Evolutionary conservation across 225 moss, liverwort and hornwort genomes (phyloP).

Genomic region (Physcomitrium patens): DNA sequence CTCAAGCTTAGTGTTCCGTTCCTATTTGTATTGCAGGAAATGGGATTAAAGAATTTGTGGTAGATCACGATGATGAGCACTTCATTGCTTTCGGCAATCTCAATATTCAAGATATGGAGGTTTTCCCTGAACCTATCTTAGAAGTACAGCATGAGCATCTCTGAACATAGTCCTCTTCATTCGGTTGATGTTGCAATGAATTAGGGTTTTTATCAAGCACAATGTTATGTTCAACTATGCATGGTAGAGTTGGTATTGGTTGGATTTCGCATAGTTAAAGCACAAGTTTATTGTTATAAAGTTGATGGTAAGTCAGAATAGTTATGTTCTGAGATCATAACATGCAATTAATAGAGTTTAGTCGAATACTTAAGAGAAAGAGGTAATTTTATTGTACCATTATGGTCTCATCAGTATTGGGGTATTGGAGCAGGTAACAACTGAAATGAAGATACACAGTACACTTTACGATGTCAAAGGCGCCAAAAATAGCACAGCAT

Average conservation of each 20-base stretch:
- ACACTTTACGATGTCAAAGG: constrained; percentile 44
- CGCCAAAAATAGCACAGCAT: constrained; percentile 27
- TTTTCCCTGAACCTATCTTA: constrained; percentile 10
- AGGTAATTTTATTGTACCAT: neutral
- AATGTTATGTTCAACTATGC: neutral
- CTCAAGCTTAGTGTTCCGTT: neutral
- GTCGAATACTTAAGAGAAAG: neutral
- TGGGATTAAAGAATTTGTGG: constrained; percentile 43
- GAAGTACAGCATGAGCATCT: constrained; percentile 1
- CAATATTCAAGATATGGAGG: constrained; percentile 48
- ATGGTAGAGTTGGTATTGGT: neutral
- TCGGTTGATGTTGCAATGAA: neutral
- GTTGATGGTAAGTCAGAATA: neutral
- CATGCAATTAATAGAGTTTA: neutral
- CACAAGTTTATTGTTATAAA: neutral
- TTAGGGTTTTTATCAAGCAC: neutral
- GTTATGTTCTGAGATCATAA: neutral
- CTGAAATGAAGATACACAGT: constrained; percentile 42
- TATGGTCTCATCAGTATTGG: constrained; percentile 21
- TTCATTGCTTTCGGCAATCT: constrained; percentile 58
- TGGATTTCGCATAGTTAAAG: neutral
- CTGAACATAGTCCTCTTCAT: neutral
- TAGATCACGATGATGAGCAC: constrained; percentile 42
- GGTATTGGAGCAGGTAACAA: constrained; percentile 44
- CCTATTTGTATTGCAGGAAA: constrained; percentile 34